Evolutionary conservation across 768 basidiomycete species (phyloP), one percentile per base, ranked within the genome.

Genomic region (Hygrocybe coccinea): DNA sequence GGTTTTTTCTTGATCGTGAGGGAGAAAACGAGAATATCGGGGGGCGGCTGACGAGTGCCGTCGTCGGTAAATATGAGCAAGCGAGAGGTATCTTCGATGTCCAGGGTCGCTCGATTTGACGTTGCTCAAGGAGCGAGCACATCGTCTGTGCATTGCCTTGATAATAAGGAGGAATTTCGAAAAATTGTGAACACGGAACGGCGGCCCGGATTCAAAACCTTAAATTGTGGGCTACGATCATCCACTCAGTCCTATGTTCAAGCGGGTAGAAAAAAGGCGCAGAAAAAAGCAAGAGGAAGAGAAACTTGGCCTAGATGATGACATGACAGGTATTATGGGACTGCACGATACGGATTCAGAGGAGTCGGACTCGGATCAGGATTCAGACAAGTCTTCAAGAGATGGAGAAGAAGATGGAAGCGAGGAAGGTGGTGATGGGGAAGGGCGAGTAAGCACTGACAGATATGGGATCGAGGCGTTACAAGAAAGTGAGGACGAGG

Each of bases 221-320:
- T 2, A 22, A 46, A 9, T n/a, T n/a, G 5, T n/a, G 5, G 5
- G 5, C 5, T 46, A 12, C 11, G 5, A 5, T 39, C 14, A 44
- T 25, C 29, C 10, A 52, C 38, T 15, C 5, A 8, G 21, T 33
- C 48, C 41, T 47, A 91, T 91, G 89, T 89, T 89, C 76, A 91
- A 91, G 71, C 81, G 89, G 56, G 76, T 89, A 6, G 84, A 84
- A 60, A 89, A 84, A 65, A 79, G 84, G 45, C 78, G 76, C 22
- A 76, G 76, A 62, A 84, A 78, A 62, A 78, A 75, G 56, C 76
- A 84, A 62, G 75, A 84, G 59, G 86, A 86, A 58, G 84, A 85
- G 65, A 79, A 81, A 50, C 76, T 86, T 35, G 85, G 82, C 0
- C 60, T 87, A 5, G 81, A 87, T 55, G 79, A 78, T 34, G 84